Base-by-base conservation (phyloP, 106 monocot genomes). In the Phalaenopsis equestris region DNA sequence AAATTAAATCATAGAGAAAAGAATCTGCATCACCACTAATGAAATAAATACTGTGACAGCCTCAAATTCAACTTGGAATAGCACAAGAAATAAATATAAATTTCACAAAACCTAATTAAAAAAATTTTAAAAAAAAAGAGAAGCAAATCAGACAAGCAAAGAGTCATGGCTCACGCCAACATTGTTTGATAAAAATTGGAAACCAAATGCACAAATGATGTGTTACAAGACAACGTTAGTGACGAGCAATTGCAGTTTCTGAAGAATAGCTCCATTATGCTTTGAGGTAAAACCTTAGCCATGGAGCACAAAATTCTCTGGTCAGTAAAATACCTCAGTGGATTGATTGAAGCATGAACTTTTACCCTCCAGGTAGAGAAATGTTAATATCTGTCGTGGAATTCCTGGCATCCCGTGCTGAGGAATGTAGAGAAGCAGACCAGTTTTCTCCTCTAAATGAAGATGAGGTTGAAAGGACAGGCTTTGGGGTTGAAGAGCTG, bases 331-430 rank as follows among this genome's bases (percentile, higher is more conserved):
- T 24, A 42, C 52, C 42, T 42, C 7, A 43, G 74, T 19, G 18
- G 18, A 73, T 73, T 8, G 41, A 72, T 42, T 17, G 42, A 19
- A 17, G 41, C 16, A 19, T 43, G 42, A n/a, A 43, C 30, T 30
- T n/a, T 91, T 84, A 88, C 72, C 81, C 85, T 78, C 89, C 87
- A 11, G 92, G 85, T 21, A 88, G 73, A 45, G 93, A 82, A 37
- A 91, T 80, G 85, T 96, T 96, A 67, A 93, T 87, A 77, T 93
- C 96, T 2, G 88, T 83, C 0, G 88, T 73, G 36, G 85, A 85
- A 56, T 87, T 92, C n/a, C 92, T 87, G 0, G 92, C 30, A 23
- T 89, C 92, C 24, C 84, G 79, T 6, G 77, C 82, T 18, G 81
- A 45, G 49, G 87, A 61, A 19, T 83, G 87, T 68, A 87, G 64